phyloP scores from a whole-genome alignment of 2,329 filamentous ascomycete genomes.

The Fusarium ambrosium region DNA sequence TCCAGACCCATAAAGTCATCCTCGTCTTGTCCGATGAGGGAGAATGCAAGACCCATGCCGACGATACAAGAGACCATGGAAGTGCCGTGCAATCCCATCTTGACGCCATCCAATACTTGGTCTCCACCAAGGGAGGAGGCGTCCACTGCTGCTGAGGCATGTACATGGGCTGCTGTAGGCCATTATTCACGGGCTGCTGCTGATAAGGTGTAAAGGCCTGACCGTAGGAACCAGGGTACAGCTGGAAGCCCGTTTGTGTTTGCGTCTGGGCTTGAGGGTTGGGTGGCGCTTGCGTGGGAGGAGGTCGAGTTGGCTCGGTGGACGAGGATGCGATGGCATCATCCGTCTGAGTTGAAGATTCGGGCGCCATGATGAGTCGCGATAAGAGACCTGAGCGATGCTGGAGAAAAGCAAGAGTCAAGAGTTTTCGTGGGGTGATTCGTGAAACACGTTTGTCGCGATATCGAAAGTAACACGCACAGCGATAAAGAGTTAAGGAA shows the following conservation, averaged over 20 bases:
- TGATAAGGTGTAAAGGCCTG: constrained; percentile 44
- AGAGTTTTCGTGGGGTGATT: constrained; percentile 6
- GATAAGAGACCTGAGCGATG: not conserved
- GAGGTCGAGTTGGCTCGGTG: constrained; percentile 25
- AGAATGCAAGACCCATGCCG: constrained; percentile 47
- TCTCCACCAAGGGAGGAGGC: constrained; percentile 22
- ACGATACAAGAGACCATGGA: constrained; percentile 46
- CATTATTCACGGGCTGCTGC: constrained; percentile 26
- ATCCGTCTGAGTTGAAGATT: constrained; percentile 41
- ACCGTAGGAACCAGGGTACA: constrained; percentile 45
- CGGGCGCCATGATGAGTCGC: constrained; percentile 39
- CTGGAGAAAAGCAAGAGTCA: not conserved
- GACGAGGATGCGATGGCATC: constrained; percentile 16
- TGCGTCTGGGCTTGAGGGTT: constrained; percentile 20
- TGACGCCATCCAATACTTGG: constrained; percentile 48
- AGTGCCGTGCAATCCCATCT: constrained; percentile 48
- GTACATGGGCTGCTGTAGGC: constrained; percentile 8
- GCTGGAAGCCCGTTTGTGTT: constrained; percentile 29
- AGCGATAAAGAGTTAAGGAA: constrained; percentile 16
- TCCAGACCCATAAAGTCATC: constrained; percentile 19
- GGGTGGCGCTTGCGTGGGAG: constrained; percentile 25
- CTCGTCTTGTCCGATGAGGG: constrained; percentile 26
- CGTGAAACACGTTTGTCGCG: not conserved
- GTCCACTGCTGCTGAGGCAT: constrained; percentile 28
- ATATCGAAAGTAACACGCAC: constrained; percentile 6